These are phyloP conservation scores for Phytophthora pluvialis DNA, from an alignment of 352 stramenopile species.

Conservation along the genomic window DNA sequence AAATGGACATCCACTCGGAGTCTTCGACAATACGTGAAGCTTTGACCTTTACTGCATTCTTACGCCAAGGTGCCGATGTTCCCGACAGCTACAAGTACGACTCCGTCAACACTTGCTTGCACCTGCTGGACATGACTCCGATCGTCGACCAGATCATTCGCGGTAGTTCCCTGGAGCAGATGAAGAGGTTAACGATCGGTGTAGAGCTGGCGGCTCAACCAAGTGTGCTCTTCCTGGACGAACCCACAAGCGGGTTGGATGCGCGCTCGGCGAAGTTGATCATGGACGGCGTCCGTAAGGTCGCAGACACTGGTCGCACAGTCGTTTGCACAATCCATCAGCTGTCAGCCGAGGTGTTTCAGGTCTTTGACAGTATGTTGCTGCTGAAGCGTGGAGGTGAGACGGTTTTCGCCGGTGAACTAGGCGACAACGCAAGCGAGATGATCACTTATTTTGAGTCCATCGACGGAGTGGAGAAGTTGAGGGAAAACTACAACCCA, in stretches of 20 bases:
- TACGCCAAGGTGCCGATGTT: slow-evolving; percentile 13
- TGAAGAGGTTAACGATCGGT: slow-evolving; percentile 26
- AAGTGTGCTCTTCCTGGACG: slow-evolving; percentile 26
- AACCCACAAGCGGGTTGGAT: slow-evolving; percentile 17
- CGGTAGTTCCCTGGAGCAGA: slow-evolving; percentile 29
- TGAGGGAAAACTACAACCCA: slow-evolving; percentile 7
- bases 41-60: slow-evolving; percentile 22
- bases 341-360: slow-evolving; percentile 21
- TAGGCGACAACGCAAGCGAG: slow-evolving; percentile 16
- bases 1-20: too few species aligned
- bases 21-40: slow-evolving; percentile 8
- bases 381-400: slow-evolving; percentile 24
- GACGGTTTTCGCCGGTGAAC: slow-evolving; percentile 15
- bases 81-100: slow-evolving; percentile 17
- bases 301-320: too few species aligned
- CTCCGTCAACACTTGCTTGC: slow-evolving; percentile 15
- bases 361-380: slow-evolving; percentile 21
- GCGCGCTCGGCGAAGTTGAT: too few species aligned
- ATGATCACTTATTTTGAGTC: slow-evolving; percentile 24
- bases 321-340: neutral
- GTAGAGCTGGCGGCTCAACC: slow-evolving; percentile 19
- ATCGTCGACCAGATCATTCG: slow-evolving; percentile 30
- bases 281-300: too few species aligned
- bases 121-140: slow-evolving; percentile 13
- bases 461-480: slow-evolving; percentile 16